Evolutionary conservation across 225 moss, liverwort and hornwort genomes (phyloP).

Genomic region (Sphagnum tenellum): DNA sequence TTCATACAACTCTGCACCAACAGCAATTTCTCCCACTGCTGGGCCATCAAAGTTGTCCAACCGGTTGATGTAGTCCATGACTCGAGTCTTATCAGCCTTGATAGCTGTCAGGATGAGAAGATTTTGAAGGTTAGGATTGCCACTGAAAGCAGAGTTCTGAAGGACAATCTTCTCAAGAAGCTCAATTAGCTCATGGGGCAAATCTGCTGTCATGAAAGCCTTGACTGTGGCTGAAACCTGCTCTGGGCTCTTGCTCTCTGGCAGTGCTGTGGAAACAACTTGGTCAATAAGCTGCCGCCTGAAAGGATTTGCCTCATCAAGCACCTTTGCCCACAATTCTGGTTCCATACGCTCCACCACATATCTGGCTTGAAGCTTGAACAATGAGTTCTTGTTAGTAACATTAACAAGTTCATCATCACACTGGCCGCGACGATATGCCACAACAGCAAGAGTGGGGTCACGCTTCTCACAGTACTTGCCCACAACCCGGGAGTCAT

Average conservation of each 20-base stretch:
- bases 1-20: conserved; percentile 86
- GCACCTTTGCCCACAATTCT: conserved; percentile 89
- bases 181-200: conserved; percentile 96
- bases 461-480: conserved; percentile 99
- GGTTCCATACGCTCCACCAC: conserved; percentile 98
- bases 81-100: conserved; percentile 89
- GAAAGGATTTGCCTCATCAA: conserved; percentile 84
- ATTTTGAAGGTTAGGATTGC: conserved; percentile 95
- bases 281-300: conserved; percentile 97
- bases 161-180: conserved; percentile 95
- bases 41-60: conserved; percentile 98
- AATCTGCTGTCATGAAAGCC: conserved; percentile 99
- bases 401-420: conserved; percentile 96
- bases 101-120: conserved; percentile 94
- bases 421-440: conserved; percentile 87
- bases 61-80: conserved; percentile 97
- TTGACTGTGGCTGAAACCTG: conserved; percentile 99
- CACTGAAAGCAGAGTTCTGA: conserved; percentile 97
- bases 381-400: conserved; percentile 95
- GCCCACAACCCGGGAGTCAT: conserved; percentile 92
- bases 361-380: conserved; percentile 99
- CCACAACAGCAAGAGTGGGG: conserved; percentile 95
- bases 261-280: conserved; percentile 95
- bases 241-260: conserved; percentile 97
- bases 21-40: conserved; percentile 95